Evolutionary conservation across 768 basidiomycete species (phyloP), one percentile per base, ranked within the genome.

Genomic region (Cystobasidium ongulense): DNA sequence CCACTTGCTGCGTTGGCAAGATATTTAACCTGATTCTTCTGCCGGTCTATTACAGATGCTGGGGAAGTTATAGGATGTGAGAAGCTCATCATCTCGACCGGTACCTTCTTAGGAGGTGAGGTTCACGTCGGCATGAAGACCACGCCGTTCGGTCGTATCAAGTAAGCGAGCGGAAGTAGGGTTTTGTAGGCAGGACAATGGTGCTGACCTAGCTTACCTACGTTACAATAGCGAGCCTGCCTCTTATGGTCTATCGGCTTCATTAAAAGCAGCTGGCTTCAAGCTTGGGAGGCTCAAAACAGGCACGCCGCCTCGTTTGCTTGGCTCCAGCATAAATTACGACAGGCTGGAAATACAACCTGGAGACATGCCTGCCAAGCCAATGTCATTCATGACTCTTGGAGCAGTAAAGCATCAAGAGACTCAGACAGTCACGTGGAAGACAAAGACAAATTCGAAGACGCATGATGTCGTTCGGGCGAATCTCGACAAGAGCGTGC

Each of bases 61-160:
- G 90, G 90, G 11, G 88, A 92, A 63, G 78, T 87, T 21, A 87
- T 94, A 33, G 82, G 83, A 21, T 94, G 91, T 77, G 87, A 88
- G 1, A 87, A 88, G 76, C 90, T 93, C 13, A 89, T 95, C 33
- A 85, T 95, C 17, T 92, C 91, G 77, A 94, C 92, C 0, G 92
- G 92, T 8, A 95, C 92, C 0, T 95, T 95, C 79, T 85, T 95
- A 29, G 89, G 89, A 1, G 92, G 90, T 13, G 90, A 94, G 82
- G 91, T 93, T 54, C 92, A 94, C 78, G 90, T 95, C 57, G 92
- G 91, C 87, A 57, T 76, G 61, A 68, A 75, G 39, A 74, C 63
- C 29, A 78, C 75, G 17, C 76, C 78, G 0, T 76, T 77, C 59
- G 78, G 77, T 1, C 75, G 77, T 1, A 66, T 77, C 11, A 52